Base-by-base conservation (phyloP, 768 basidiomycete species). In the Leccinum subtestaceum region DNA sequence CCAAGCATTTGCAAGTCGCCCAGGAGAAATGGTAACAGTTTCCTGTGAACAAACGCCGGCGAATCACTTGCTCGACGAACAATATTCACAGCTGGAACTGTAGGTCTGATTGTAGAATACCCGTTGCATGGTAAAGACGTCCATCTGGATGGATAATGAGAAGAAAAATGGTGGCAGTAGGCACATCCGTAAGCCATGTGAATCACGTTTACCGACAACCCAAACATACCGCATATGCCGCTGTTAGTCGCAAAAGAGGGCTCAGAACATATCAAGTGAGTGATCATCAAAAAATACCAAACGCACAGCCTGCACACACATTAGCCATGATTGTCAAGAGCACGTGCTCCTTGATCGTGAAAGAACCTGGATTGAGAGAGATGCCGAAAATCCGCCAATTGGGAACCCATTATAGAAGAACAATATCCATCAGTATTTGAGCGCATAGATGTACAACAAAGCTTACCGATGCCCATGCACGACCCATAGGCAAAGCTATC, bases 281-380 rank as follows among this genome's bases (percentile, higher is more conserved):
- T 19, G 13, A 15, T 36, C 34, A 36, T 15, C 34, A 36, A 2
- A 29, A 27, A 1, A 52, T 0, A 38, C 31, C 34, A 52, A 21
- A 73, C 71, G 47, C 52, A 73, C 71, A 60, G 36, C 49, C 15
- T 17, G 59, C 63, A n/a, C 74, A 76, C n/a, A 81, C 77, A 52
- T 79, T 78, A 2, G 86, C 84, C 73, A 89, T 88, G 62, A 90
- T 84, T 0, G 84, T 88, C 53, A 89, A 80, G 23, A 91, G 71
- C 0, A 86, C 84, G 62, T 82, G 82, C 58, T 83, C 90, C 74
- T 92, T 91, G 70, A 91, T 87, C 23, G 81, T 82, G 68, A 89
- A 91, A 1, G 84, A 86, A 3, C 91, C 90, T 17, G 88, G 87
- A 70, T 90, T 90, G 49, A 89, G 69, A 73, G 19, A 84, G 23